These are phyloP conservation scores for Neurospora sp. DNA, from an alignment of 495 filamentous ascomycete genomes.

Conservation along the genomic window DNA sequence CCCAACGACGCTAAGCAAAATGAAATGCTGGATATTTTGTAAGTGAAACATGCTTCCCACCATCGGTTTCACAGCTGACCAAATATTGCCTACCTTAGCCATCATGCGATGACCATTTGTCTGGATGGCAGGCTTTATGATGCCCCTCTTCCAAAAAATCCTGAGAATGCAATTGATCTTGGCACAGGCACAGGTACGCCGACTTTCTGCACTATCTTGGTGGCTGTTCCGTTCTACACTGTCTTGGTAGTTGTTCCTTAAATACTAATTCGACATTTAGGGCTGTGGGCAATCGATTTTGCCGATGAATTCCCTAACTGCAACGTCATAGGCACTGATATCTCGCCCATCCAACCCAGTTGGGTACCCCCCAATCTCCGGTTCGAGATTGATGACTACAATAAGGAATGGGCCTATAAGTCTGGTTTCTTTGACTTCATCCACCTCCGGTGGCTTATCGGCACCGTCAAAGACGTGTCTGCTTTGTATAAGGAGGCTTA, in stretches of 20 bases:
- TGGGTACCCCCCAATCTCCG: constrained; percentile 46
- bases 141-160: constrained; percentile 39
- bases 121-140: constrained; percentile 45
- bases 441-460: constrained; percentile 43
- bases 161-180: constrained; percentile 46
- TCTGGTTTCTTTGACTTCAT: constrained; percentile 42
- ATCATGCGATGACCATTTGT: constrained; percentile 16
- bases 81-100: neutral
- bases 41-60: constrained; percentile 10
- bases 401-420: constrained; percentile 39
- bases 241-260: too few species aligned
- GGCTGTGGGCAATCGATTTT: neutral
- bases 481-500: constrained; percentile 24
- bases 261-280: neutral
- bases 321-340: constrained; percentile 44
- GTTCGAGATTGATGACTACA: constrained; percentile 51
- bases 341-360: constrained; percentile 47
- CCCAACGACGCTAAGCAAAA: constrained; percentile 28
- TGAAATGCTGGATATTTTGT: constrained; percentile 25
- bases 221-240: too few species aligned
- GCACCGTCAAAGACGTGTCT: constrained; percentile 40
- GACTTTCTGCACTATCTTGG: neutral
- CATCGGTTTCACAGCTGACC: neutral
- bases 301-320: constrained; percentile 9
- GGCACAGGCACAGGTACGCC: constrained; percentile 37